These are phyloP conservation scores for Styphnolobium japonicum DNA, from an alignment of 306 rosid species.

Conservation along the genomic window DNA sequence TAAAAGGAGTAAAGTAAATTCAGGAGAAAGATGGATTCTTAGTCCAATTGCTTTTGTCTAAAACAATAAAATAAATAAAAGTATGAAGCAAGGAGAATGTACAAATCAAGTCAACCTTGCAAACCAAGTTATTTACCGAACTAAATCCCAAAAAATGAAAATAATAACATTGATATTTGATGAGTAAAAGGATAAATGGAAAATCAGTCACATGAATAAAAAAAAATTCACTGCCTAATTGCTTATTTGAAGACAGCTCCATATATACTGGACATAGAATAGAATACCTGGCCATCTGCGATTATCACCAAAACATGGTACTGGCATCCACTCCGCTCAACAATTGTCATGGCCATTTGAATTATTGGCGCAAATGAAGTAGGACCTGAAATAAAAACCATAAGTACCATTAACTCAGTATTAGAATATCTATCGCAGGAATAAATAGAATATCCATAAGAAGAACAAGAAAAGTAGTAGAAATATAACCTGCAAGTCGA, in stretches of 20 bases:
- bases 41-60: not conserved
- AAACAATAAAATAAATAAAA: not conserved
- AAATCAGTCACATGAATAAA: not conserved
- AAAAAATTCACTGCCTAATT: constrained; percentile 7
- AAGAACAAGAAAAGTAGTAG: not conserved
- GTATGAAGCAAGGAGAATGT: not conserved
- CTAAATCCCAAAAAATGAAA: not conserved
- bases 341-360: constrained; percentile 77
- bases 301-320: constrained; percentile 52
- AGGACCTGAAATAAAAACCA: constrained; percentile 51
- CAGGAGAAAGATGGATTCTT: not conserved
- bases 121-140: not conserved
- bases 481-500: constrained; percentile 55
- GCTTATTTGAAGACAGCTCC: not conserved
- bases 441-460: not conserved
- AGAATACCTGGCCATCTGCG: constrained; percentile 83
- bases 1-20: not conserved
- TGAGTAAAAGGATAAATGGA: not conserved
- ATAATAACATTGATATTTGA: not conserved
- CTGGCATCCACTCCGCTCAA: constrained; percentile 65
- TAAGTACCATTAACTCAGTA: not conserved
- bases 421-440: not conserved
- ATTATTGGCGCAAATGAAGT: constrained; percentile 77
- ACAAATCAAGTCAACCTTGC: not conserved
- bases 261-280: not conserved